Evolutionary conservation across 768 basidiomycete genomes (phyloP).

Genomic region (Naganishia vishniacii): DNA sequence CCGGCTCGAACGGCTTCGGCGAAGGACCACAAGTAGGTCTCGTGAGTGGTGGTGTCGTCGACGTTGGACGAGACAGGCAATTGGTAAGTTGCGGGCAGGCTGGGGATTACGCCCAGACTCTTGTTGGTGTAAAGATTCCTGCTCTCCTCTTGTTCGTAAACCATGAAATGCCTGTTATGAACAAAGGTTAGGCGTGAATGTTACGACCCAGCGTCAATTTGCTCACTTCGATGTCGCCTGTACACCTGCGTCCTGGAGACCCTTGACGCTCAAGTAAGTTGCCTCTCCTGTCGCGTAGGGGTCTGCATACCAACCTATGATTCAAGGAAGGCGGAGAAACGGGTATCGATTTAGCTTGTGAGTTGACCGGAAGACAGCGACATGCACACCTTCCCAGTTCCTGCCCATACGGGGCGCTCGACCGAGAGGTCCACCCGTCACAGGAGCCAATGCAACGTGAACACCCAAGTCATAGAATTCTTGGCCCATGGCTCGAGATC

Average conservation of each 20-base stretch:
- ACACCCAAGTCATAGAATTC: slow-evolving; percentile 67
- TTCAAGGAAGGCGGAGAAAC: neutral
- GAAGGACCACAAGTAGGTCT: slow-evolving; percentile 49
- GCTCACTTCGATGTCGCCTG: slow-evolving; percentile 35
- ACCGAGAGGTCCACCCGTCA: slow-evolving; percentile 44
- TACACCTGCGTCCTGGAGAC: slow-evolving; percentile 34
- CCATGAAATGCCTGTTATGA: slow-evolving; percentile 26
- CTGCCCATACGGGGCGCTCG: slow-evolving; percentile 39
- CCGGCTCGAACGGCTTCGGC: slow-evolving; percentile 49
- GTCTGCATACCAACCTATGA: slow-evolving; percentile 13
- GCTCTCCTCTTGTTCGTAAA: slow-evolving; percentile 28
- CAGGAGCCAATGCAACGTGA: slow-evolving; percentile 25
- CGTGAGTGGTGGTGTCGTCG: slow-evolving; percentile 46
- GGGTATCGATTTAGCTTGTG: too few species aligned
- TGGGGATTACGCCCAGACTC: slow-evolving; percentile 36
- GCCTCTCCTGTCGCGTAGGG: slow-evolving; percentile 31
- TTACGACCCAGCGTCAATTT: slow-evolving; percentile 36
- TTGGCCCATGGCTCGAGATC: slow-evolving; percentile 70
- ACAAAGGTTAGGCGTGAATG: slow-evolving; percentile 29
- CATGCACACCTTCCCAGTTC: slow-evolving; percentile 44
- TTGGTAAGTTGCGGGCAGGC: slow-evolving; percentile 21
- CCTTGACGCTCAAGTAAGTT: slow-evolving; percentile 28
- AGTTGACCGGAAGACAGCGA: too few species aligned
- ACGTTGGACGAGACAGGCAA: slow-evolving; percentile 30
- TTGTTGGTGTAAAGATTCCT: slow-evolving; percentile 12